Evolutionary conservation across 139 green algal species (phyloP), one percentile per base, ranked within the genome.

Genomic region (Chlorokybus atmophyticus): DNA sequence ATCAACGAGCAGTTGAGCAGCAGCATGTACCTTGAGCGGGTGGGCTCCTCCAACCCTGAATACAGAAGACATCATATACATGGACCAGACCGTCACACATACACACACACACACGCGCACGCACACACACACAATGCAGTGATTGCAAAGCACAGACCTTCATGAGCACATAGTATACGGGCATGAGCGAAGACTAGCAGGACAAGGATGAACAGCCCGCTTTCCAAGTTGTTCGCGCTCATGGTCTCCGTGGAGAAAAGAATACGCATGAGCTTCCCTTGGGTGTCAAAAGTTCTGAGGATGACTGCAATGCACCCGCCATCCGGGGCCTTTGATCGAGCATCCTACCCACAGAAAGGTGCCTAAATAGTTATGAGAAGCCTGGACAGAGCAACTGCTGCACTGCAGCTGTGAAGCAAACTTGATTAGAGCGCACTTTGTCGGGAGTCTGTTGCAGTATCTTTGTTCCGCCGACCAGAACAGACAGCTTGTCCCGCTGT

Each of bases 1-100:
- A 97, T 97, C 81, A 98, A 94, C 56, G 86, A 75, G 75, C 89
- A 97, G 73, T 95, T 94, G 26, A 98, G 78, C 4, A 93, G 59
- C 10, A 98, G 85, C 86, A 97, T 97, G 80, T 94, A 95, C 53
- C 84, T 73, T 63, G 77, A 79, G 51, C 88, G 77, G 17, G 78
- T 73, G n/a, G 83, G 80, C 54, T 96, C 83, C 76, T 93, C 79
- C 7, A 77, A 35, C 10, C 68, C 64, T 74, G 47, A n/a, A n/a
- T n/a, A n/a, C n/a, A n/a, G n/a, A n/a, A n/a, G n/a, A n/a, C n/a
- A n/a, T n/a, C n/a, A n/a, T n/a, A n/a, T n/a, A n/a, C n/a, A n/a
- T n/a, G n/a, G n/a, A n/a, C n/a, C n/a, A n/a, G n/a, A n/a, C n/a
- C n/a, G n/a, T n/a, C n/a, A n/a, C n/a, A n/a, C n/a, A n/a, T n/a